Base-by-base conservation (phyloP, 108 stramenopile genomes). In the Nannochloropsis granulata region DNA sequence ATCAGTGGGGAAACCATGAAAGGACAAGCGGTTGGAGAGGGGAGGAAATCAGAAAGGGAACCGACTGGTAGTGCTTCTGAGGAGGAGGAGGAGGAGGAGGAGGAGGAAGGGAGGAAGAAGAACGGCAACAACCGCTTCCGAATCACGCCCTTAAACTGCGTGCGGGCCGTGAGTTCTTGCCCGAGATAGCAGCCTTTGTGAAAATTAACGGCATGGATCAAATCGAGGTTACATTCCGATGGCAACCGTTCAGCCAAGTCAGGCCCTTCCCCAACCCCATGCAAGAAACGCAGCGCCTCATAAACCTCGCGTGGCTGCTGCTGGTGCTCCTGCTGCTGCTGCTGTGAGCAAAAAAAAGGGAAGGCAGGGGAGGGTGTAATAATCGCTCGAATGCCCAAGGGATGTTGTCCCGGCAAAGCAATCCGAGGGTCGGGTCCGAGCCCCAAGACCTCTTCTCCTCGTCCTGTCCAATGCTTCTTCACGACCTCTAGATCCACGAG, bases 151-250 rank as follows among this genome's bases (percentile, higher is more conserved):
- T 95, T 95, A 87, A 92, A 95, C 79, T 96, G 93, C 0, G 96
- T 94, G 19, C 98, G 89, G 7, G 98, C 98, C 12, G 96, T 96
- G 46, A 99, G 86, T 85, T 99, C 98, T 87, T 99, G 98, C 43
- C 98, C 98, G 1, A 98, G 71, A 90, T 99, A 99, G 90, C 98
- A 99, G 13, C 98, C 98, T 88, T 99, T 99, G 82, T 87, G 78
- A 86, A 98, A 99, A 44, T 89, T 91, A 25, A 98, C 93, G 34
- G 93, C 95, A 87, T 95, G 92, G 78, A 97, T 84, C 82, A 95
- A 93, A 83, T 97, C 97, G 83, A 97, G 91, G 80, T 97, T 97
- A 89, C 89, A 90, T 93, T 98, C 96, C 21, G 95, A 87, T 0
- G 97, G 96, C 23, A 97, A 93, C 24, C 85, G 82, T 23, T 85